Percentiles rank a stretch among this genome's conserved stretches.
phyloP scores from a whole-genome alignment of 1,139 yeast genomes.

The Diutina catenulata region DNA sequence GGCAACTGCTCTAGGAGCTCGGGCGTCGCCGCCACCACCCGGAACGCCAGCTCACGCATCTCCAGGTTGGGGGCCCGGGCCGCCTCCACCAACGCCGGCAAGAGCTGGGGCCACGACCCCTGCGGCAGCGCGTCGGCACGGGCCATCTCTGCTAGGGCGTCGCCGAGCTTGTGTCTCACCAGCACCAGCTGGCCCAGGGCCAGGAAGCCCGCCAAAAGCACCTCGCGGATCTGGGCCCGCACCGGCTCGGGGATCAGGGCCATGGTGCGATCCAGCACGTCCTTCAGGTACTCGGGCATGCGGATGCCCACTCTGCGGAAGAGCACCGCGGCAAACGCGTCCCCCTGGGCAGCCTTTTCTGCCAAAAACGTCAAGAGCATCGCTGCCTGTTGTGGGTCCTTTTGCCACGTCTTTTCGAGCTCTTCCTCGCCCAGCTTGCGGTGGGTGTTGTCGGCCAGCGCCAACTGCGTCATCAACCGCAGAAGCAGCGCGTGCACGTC shows the following conservation, averaged over 20 bases:
- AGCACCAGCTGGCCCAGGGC: constrained; percentile 36
- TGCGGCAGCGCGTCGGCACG: constrained; percentile 43
- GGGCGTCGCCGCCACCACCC: constrained; percentile 81
- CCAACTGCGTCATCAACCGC: constrained; percentile 51
- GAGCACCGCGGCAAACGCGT: constrained; percentile 72
- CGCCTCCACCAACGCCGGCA: constrained; percentile 66
- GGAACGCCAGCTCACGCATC: constrained; percentile 81
- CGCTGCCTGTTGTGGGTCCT: constrained; percentile 43
- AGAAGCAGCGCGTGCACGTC: constrained; percentile 31
- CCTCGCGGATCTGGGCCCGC: constrained; percentile 48
- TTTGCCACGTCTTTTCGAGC: constrained; percentile 68
- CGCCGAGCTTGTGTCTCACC: constrained; percentile 86
- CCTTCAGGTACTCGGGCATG: constrained; percentile 50
- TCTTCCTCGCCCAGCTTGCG: constrained; percentile 72
- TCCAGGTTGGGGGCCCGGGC: constrained; percentile 50
- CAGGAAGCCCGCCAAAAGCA: constrained; percentile 63
- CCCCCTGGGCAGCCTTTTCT: constrained; percentile 59
- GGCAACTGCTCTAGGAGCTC: constrained; percentile 53
- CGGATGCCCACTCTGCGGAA: constrained; percentile 80
- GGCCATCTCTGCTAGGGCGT: constrained; percentile 89
- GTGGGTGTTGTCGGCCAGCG: constrained; percentile 58
- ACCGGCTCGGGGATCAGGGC: constrained; percentile 56
- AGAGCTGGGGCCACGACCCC: constrained; percentile 63
- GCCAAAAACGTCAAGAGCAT: constrained; percentile 69
- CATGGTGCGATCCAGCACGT: constrained; percentile 66